Conservation (phyloP, 2,329 filamentous ascomycete species). For the Thermomyces lanuginosus region DNA sequence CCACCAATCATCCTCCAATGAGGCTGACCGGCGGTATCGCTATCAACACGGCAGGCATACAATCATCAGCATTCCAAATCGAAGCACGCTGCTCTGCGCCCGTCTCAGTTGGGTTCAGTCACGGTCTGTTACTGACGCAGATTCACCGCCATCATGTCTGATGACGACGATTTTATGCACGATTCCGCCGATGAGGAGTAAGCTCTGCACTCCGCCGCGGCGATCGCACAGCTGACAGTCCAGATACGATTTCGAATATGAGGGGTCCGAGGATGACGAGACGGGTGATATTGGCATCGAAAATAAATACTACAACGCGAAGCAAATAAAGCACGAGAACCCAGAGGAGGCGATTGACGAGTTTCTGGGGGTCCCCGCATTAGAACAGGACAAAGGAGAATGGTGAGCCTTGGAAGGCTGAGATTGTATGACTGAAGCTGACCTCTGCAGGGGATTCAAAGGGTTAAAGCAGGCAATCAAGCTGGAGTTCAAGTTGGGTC, state of each 20-base stretch:
- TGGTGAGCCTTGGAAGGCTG: slow-evolving; percentile 40
- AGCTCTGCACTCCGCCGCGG: slow-evolving; percentile 11
- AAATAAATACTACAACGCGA: slow-evolving; percentile 99
- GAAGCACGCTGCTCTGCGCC: no score
- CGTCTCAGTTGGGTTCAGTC: no score
- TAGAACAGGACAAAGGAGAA: slow-evolving; percentile 86
- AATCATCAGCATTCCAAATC: no score
- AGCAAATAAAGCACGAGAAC: slow-evolving; percentile 79
- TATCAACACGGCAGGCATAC: no score
- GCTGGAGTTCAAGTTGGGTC: slow-evolving; percentile 81
- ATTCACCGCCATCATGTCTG: slow-evolving; percentile 53
- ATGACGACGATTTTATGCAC: slow-evolving; percentile 85
- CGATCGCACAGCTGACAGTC: slow-evolving; percentile 8
- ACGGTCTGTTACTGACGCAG: no score
- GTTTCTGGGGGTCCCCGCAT: slow-evolving; percentile 69
- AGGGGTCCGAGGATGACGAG: slow-evolving; percentile 81
- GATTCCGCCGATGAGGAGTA: slow-evolving; percentile 79
- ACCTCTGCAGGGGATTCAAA: slow-evolving; percentile 59
- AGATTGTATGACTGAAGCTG: slow-evolving; percentile 3
- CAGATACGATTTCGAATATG: slow-evolving; percentile 93
- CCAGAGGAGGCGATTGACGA: slow-evolving; percentile 80
- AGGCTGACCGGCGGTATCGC: no score
- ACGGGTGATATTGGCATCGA: slow-evolving; percentile 85
- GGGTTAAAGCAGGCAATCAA: slow-evolving; percentile 97
- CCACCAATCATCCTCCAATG: no score